phyloP scores from a whole-genome alignment of 2,329 filamentous ascomycete genomes.

The Pseudogymnoascus sp. region DNA sequence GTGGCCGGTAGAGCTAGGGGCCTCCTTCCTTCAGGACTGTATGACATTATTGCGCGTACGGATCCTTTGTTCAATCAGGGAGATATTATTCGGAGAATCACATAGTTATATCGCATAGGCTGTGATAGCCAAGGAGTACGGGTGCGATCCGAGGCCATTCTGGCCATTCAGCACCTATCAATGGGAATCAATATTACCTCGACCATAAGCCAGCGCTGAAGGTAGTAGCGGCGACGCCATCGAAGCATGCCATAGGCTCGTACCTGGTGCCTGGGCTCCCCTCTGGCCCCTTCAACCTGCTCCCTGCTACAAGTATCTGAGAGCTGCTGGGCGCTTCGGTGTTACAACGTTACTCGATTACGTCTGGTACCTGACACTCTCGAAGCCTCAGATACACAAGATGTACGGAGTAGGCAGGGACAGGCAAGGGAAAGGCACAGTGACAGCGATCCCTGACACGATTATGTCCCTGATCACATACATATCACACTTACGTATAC shows the following conservation, averaged over 20 bases:
- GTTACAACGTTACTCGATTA: background rate
- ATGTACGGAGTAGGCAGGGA: conserved; percentile 5
- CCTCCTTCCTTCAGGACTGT: background rate
- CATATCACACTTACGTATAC: background rate
- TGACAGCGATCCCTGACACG: conserved; percentile 1
- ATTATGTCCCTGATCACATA: conserved; percentile 4
- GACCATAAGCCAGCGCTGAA: background rate
- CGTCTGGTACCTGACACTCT: background rate
- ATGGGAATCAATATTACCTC: background rate
- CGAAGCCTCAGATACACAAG: background rate
- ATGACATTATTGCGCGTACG: background rate
- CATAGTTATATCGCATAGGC: background rate
- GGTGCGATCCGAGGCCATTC: background rate
- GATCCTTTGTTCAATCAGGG: background rate
- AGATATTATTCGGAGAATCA: background rate
- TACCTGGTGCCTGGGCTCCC: background rate
- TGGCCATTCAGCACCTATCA: background rate
- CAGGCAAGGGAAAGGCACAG: background rate
- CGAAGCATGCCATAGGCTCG: conserved; percentile 4
- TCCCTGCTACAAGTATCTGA: no score
- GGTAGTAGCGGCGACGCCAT: background rate
- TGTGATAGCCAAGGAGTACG: background rate
- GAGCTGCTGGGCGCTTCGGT: background rate
- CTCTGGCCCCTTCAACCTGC: background rate
- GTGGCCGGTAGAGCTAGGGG: background rate